Percentiles rank a stretch among this genome's conserved stretches.
Conservation (phyloP, 352 stramenopile genomes). For the Globisporangium paroecandrum region DNA sequence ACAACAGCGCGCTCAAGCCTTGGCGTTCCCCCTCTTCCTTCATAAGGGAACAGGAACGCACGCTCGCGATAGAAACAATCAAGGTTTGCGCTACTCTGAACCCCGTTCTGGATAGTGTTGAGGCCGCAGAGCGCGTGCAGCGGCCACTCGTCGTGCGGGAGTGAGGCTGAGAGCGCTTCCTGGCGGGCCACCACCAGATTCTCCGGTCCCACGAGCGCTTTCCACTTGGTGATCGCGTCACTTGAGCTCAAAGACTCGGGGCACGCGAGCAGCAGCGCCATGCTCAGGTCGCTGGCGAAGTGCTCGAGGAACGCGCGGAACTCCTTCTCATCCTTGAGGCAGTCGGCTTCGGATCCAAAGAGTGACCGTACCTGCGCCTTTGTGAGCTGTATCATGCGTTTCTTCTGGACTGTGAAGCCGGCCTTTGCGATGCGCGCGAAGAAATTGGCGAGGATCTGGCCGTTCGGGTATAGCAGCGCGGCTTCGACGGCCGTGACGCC, state of each 20-base stretch:
- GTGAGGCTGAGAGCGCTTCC: constrained; percentile 30
- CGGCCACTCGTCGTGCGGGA: constrained; percentile 43
- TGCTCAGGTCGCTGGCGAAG: constrained; percentile 58
- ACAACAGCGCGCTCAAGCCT: constrained; percentile 35
- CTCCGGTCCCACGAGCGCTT: constrained; percentile 52
- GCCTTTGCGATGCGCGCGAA: constrained; percentile 36
- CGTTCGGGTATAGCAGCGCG: constrained; percentile 35
- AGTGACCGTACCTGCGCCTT: constrained; percentile 35
- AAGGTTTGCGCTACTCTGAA: constrained; percentile 56
- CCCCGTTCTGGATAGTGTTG: constrained; percentile 54
- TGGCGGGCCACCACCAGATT: constrained; percentile 46
- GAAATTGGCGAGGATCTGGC: constrained; percentile 36
- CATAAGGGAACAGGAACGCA: constrained; percentile 52
- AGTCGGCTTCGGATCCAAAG: constrained; percentile 32
- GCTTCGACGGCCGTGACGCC: constrained; percentile 41
- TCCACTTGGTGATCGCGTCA: constrained; percentile 35
- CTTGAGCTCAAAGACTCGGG: constrained; percentile 7
- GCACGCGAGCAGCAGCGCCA: constrained; percentile 52
- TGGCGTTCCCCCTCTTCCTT: neutral
- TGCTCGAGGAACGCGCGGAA: constrained; percentile 48
- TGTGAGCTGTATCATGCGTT: constrained; percentile 35
- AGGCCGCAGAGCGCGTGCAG: constrained; percentile 74
- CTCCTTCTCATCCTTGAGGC: constrained; percentile 14
- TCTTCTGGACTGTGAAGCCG: constrained; percentile 56
- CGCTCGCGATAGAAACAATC: constrained; percentile 60